Conservation (phyloP, 1,284 basidiomycete genomes). For the Microbotryum scabiosae region DNA sequence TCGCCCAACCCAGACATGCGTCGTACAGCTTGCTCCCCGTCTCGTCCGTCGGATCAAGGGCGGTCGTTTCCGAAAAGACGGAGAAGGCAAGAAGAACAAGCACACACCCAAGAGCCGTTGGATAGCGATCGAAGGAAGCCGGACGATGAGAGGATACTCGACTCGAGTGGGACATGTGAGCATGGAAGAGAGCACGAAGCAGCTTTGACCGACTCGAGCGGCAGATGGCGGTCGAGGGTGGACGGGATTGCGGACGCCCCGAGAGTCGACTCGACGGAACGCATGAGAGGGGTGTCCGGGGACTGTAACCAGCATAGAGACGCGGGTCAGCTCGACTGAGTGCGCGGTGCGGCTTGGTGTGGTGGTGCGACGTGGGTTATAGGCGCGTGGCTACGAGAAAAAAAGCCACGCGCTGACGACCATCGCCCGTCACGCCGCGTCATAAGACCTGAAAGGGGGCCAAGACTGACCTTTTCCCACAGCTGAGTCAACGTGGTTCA, state of each 20-base stretch:
- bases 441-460: no score
- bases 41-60: slow-evolving; percentile 9
- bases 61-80: slow-evolving; percentile 10
- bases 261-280: no score
- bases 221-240: background rate
- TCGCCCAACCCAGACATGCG: no score
- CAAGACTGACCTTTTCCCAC: slow-evolving; percentile 21
- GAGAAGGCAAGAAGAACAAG: background rate
- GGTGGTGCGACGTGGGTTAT: background rate
- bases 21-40: no score
- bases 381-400: background rate
- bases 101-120: background rate
- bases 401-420: no score
- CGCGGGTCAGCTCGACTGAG: background rate
- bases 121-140: background rate
- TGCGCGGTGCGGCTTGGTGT: background rate
- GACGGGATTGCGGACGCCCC: background rate
- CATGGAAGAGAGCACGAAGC: no score
- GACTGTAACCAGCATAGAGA: slow-evolving; percentile 1
- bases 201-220: no score
- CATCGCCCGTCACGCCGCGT: no score
- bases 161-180: no score
- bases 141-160: no score
- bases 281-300: slow-evolving; percentile 8
- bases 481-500: slow-evolving; percentile 5